Conservation (phyloP, 2,329 filamentous ascomycete species). For the Incumbomyces delicatus region DNA sequence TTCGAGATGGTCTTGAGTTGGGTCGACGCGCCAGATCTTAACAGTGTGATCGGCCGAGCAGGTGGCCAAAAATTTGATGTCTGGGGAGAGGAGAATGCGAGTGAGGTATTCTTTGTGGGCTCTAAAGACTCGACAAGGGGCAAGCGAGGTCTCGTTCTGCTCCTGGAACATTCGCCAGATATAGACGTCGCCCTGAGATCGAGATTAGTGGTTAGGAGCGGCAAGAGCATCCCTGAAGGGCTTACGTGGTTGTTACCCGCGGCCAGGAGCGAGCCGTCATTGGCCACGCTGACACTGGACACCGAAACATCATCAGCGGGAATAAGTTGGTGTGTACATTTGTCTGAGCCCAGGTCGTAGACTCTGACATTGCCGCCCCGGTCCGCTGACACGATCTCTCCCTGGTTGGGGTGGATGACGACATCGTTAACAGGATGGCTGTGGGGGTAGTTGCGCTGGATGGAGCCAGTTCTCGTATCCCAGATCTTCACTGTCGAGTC, state of each 20-base stretch:
- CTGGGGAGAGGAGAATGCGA: constrained; percentile 79
- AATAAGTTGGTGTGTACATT: constrained; percentile 90
- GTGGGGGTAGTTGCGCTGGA: constrained; percentile 90
- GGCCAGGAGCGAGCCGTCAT: constrained; percentile 82
- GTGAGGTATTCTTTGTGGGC: constrained; percentile 91
- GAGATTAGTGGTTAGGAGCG: constrained; percentile 1
- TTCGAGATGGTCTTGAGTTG: constrained; percentile 40
- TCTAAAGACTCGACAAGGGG: constrained; percentile 79
- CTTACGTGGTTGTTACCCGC: constrained; percentile 82
- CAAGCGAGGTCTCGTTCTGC: constrained; percentile 69
- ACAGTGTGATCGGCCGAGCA: constrained; percentile 91
- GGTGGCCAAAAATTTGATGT: constrained; percentile 87
- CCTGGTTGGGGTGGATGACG: constrained; percentile 98
- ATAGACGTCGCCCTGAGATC: constrained; percentile 75
- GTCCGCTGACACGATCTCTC: constrained; percentile 94
- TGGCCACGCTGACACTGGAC: constrained; percentile 89
- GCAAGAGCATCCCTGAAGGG: not conserved
- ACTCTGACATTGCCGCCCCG: constrained; percentile 84
- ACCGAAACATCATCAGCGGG: constrained; percentile 93
- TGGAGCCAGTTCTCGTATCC: constrained; percentile 75
- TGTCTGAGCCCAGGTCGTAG: constrained; percentile 95
- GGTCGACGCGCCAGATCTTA: constrained; percentile 90
- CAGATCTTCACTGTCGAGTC: constrained; percentile 96
- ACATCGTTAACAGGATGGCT: constrained; percentile 88
- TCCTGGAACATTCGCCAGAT: constrained; percentile 89